Evolutionary conservation across 352 stramenopile species (phyloP), one percentile per base, ranked within the genome.

Genomic region (Phytophthora pini): DNA sequence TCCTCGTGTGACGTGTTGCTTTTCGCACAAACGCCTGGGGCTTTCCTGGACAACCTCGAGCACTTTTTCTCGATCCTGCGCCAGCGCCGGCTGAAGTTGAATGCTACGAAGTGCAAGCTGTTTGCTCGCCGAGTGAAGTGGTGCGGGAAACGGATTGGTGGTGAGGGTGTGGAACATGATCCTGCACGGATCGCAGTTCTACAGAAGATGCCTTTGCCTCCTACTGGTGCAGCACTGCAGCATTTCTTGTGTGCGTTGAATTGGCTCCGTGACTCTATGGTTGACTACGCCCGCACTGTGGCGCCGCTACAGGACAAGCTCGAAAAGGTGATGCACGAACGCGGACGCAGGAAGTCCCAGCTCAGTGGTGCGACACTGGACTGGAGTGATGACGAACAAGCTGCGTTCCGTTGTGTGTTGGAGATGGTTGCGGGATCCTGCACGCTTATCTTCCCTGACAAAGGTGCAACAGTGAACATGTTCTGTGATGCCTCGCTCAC

Each of bases 201-300:
- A 15, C 38, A 45, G 22, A 26, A 52, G 20, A 68, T 68, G 51
- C 51, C 60, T 6, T 8, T 68, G 5, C 41, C 60, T 12, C 50
- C 59, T 0, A 61, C 51, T 5, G 60, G 50, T 9, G 38, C 43
- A 38, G 49, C 49, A 5, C 26, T 66, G 0, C 58, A 66, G 12
- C 58, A 66, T 54, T 66, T 66, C 13, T 13, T 67, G 9, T 68
- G 60, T 29, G 49, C 59, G 38, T 13, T 60, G 1, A 68, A 66
- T 6, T 66, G 58, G 58, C n/a, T 60, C 2, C 0, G 36, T 2
- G 49, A 60, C 49, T 59, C 49, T 1, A 60, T 60, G 58, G 46
- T 64, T 1, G 45, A 60, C 34, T 60, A 36, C 24, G 39, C 41
- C 8, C 26, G 39, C 15, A 51, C 11, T 4, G 29, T 4, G 6